phyloP scores from a whole-genome alignment of 2,329 filamentous ascomycete species.

The Epichloe festucae region DNA sequence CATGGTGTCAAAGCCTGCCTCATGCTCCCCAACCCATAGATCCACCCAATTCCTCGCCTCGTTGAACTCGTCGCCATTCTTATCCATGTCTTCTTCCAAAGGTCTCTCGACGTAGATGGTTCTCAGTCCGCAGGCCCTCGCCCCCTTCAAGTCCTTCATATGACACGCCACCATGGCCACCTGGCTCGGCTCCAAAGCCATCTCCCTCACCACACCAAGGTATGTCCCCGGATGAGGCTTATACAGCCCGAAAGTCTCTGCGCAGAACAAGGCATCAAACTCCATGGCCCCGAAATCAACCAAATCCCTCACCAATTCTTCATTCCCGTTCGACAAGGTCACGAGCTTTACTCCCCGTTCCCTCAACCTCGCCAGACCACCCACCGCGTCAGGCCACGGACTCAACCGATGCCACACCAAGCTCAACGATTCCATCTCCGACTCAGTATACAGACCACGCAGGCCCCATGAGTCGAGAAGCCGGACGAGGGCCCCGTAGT shows the following conservation, averaged over 20 bases:
- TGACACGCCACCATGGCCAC: constrained; percentile 72
- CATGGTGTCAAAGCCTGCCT: constrained; percentile 20
- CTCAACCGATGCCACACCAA: constrained; percentile 59
- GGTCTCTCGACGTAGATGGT: constrained; percentile 63
- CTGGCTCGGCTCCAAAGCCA: constrained; percentile 44
- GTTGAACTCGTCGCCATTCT: constrained; percentile 35
- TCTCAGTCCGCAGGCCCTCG: constrained; percentile 48
- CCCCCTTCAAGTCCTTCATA: constrained; percentile 53
- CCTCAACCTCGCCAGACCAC: constrained; percentile 40
- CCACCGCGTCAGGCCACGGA: constrained; percentile 53
- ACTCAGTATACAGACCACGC: constrained; percentile 44
- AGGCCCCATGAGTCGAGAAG: constrained; percentile 46
- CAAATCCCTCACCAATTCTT: constrained; percentile 52
- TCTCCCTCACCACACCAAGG: constrained; percentile 46
- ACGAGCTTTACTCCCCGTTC: constrained; percentile 40
- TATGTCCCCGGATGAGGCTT: constrained; percentile 61
- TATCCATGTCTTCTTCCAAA: constrained; percentile 49
- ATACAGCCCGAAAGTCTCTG: constrained; percentile 60
- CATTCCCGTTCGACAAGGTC: constrained; percentile 66
- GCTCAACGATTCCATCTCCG: constrained; percentile 51
- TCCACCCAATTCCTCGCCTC: constrained; percentile 34
- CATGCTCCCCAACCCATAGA: constrained; percentile 22
- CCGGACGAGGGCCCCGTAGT: constrained; percentile 46
- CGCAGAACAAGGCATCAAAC: constrained; percentile 50
- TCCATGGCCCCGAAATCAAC: constrained; percentile 42